Evolutionary conservation across 306 rosid species (phyloP), one percentile per base, ranked within the genome.

Genomic region (Neltuma alba): DNA sequence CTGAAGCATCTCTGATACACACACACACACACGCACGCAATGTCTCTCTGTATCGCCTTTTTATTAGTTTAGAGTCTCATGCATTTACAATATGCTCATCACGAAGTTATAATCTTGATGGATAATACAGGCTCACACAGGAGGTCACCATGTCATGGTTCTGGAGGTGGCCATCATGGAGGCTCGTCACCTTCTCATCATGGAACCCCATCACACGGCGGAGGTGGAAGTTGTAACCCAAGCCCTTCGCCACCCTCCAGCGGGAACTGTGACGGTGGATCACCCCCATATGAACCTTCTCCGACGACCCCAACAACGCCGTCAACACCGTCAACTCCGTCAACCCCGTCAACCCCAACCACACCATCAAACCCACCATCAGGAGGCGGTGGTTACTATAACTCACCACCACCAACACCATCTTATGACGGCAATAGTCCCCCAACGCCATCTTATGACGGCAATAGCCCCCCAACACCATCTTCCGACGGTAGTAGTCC

Each of bases 211-310:
- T 83, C 86, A 5, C 86, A 78, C 0, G 86, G 87, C 36, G 62
- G 82, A 21, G 55, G 87, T 25, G 87, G 93, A 77, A 30, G 89
- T 79, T 65, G 82, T 38, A 50, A 73, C 28, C 91, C 91, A 63
- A 72, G 85, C 9, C 95, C 92, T 25, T 65, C 94, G 77, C 21
- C 88, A 1, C 95, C 95, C 27, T 3, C 91, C 12, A 69, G 72
- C 57, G 79, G 86, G 5, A 67, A 67, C 72, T 67, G 72, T 14
- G 52, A 8, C 9, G 41, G 72, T 25, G 67, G 72, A 21, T 65
- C 80, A 2, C 89, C 89, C 14, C 5, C 85, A 16, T 65, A 65
- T 36, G 71, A 65, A 8, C 71, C 71, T 65, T 34, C 71, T 62
- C 88, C 88, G 18, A 15, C 50, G 14, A 37, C 80, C 2, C 89